Evolutionary conservation across 2,329 filamentous ascomycete genomes (phyloP).

Genomic region (Cladorrhinum sp.): DNA sequence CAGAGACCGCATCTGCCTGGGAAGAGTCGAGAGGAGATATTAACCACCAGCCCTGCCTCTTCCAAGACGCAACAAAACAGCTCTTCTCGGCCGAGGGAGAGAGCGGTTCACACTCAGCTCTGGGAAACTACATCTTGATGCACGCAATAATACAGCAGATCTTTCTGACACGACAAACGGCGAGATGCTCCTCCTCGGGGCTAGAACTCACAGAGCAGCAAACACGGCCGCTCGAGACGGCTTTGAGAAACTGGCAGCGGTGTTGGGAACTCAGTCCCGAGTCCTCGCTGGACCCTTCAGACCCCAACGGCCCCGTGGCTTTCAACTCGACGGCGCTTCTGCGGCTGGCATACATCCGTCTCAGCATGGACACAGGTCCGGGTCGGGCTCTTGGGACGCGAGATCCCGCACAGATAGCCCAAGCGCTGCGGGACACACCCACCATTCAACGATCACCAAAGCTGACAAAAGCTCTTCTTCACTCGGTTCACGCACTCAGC

Average conservation of each 20-base stretch:
- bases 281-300: constrained; percentile 51
- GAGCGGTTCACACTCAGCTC: constrained; percentile 37
- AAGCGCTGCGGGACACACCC: constrained; percentile 41
- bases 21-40: constrained; percentile 32
- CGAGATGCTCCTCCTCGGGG: constrained; percentile 14
- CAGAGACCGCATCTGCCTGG: constrained; percentile 49
- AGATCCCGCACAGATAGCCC: constrained; percentile 44
- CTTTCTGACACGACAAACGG: constrained; percentile 45
- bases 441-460: constrained; percentile 41
- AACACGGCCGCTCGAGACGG: constrained; percentile 42
- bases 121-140: constrained; percentile 53
- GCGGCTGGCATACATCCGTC: constrained; percentile 31
- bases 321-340: constrained; percentile 43
- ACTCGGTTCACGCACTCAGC: constrained; percentile 52
- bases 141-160: constrained; percentile 54
- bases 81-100: constrained; percentile 20
- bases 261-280: constrained; percentile 52
- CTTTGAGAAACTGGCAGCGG: constrained; percentile 48
- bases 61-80: constrained; percentile 34
- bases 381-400: constrained; percentile 45
- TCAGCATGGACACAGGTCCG: constrained; percentile 42
- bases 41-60: constrained; percentile 18
- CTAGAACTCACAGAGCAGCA: constrained; percentile 42
- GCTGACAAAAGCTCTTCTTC: constrained; percentile 48
- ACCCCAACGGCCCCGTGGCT: constrained; percentile 49